Evolutionary conservation across 306 rosid genomes (phyloP).

Genomic region (Prunus armeniaca): DNA sequence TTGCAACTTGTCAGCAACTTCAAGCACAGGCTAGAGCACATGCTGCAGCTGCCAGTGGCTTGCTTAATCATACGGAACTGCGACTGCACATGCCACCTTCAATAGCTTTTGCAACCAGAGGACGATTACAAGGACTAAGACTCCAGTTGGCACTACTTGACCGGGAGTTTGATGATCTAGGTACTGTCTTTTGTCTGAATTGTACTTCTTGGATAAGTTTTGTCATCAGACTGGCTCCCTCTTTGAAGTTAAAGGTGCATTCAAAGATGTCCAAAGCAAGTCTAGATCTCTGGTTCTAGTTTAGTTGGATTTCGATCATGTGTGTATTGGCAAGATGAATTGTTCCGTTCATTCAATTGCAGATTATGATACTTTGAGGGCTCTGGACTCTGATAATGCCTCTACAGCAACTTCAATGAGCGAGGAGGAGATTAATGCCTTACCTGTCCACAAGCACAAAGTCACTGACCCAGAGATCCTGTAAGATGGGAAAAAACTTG

Average conservation of each 20-base stretch:
- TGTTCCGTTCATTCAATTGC: constrained; percentile 17
- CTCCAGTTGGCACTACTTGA: constrained; percentile 35
- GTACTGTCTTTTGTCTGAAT: neutral
- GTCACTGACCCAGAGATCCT: constrained; percentile 23
- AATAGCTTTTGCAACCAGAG: constrained; percentile 30
- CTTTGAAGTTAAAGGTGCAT: constrained; percentile 3
- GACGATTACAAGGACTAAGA: constrained; percentile 34
- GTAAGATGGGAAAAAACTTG: constrained; percentile 32
- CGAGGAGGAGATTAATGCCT: constrained; percentile 59
- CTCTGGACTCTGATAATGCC: constrained; percentile 33
- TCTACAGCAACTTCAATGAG: constrained; percentile 45
- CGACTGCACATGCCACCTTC: constrained; percentile 35
- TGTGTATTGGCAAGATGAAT: neutral
- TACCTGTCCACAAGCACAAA: constrained; percentile 55
- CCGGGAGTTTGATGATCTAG: constrained; percentile 37
- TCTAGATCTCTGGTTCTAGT: neutral
- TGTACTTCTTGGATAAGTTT: neutral
- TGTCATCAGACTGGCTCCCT: neutral
- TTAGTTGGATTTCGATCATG: constrained; percentile 6
- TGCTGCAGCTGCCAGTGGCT: constrained; percentile 32
- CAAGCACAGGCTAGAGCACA: constrained; percentile 29
- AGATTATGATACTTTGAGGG: constrained; percentile 44
- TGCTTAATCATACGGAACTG: constrained; percentile 30
- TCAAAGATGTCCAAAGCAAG: neutral
- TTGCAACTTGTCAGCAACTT: constrained; percentile 35